A percentile compares a stretch with the other conserved stretches of the same genome.
Conservation (phyloP, 352 stramenopile species). For the Blastocystis sp. region DNA sequence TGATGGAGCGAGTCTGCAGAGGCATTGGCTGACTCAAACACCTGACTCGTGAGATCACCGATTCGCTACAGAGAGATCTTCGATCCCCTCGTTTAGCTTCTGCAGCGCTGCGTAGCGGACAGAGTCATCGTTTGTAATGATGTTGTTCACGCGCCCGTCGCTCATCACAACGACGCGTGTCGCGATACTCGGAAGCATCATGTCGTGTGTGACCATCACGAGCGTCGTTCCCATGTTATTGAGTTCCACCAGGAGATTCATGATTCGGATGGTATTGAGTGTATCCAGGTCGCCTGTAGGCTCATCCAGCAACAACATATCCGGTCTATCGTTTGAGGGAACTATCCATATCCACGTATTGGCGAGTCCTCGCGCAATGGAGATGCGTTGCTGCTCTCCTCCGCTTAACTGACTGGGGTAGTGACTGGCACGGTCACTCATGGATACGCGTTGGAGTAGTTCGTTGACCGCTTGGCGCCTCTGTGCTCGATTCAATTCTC, state of each 20-base stretch:
- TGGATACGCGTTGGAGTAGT: conserved; percentile 54
- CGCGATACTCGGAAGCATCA: conserved; percentile 30
- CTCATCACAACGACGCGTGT: conserved; percentile 57
- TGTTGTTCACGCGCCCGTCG: conserved; percentile 51
- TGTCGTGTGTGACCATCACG: conserved; percentile 60
- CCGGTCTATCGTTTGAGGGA: neutral
- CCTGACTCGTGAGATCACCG: neutral
- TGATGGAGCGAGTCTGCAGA: neutral
- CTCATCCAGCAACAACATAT: conserved; percentile 61
- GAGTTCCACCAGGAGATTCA: conserved; percentile 58
- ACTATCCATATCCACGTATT: neutral
- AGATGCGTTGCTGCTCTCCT: conserved; percentile 60
- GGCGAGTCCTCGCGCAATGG: conserved; percentile 59
- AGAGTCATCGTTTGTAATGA: neutral
- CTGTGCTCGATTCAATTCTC: neutral
- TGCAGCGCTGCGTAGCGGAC: neutral
- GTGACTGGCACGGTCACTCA: conserved; percentile 56
- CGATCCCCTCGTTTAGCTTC: conserved; percentile 26
- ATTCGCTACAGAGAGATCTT: neutral
- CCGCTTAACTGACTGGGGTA: conserved; percentile 58
- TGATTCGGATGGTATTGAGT: conserved; percentile 58
- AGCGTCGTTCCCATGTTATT: conserved; percentile 57
- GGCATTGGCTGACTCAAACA: neutral
- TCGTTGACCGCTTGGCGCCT: conserved; percentile 6
- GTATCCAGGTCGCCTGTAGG: conserved; percentile 61